Percentiles rank a stretch among this genome's conserved stretches.
These are phyloP conservation scores for Boletus barrowsii DNA, from an alignment of 768 basidiomycete genomes.

Conservation along the genomic window DNA sequence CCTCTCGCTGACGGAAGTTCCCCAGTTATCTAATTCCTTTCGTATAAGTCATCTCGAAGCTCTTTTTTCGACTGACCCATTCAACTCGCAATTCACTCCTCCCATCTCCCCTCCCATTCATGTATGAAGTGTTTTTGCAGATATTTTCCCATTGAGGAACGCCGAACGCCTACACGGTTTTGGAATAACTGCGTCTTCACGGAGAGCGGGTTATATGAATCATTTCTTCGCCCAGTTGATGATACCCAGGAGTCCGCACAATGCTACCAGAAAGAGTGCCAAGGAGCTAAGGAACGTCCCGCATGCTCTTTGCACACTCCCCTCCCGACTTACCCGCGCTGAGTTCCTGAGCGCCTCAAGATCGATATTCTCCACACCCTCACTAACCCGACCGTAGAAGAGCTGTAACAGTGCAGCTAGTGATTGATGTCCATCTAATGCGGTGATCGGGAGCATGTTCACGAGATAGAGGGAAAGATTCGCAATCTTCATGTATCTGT, in stretches of 20 bases:
- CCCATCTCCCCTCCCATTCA: too few relatives aligned
- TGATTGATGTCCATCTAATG: slow-evolving; percentile 68
- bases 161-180: too few relatives aligned
- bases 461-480: slow-evolving; percentile 79
- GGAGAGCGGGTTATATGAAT: background rate
- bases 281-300: slow-evolving; percentile 14
- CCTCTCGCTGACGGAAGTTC: too few relatives aligned
- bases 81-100: too few relatives aligned
- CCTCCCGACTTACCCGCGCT: slow-evolving; percentile 1
- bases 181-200: background rate
- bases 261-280: slow-evolving; percentile 19
- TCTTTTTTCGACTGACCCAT: too few relatives aligned
- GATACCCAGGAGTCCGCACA: slow-evolving; percentile 21
- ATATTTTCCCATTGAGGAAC: too few relatives aligned
- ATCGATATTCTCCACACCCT: slow-evolving; percentile 12
- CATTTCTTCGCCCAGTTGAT: slow-evolving; percentile 19
- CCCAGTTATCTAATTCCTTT: too few relatives aligned
- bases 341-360: slow-evolving; percentile 16
- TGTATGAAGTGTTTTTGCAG: too few relatives aligned
- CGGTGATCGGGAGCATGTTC: slow-evolving; percentile 73
- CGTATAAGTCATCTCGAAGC: too few relatives aligned
- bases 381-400: slow-evolving; percentile 1
- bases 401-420: slow-evolving; percentile 37
- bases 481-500: slow-evolving; percentile 60
- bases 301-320: slow-evolving; percentile 14